A percentile compares a stretch with the other conserved stretches of the same genome.
phyloP scores from a whole-genome alignment of 768 basidiomycete genomes.

The Mycena galericulata region DNA sequence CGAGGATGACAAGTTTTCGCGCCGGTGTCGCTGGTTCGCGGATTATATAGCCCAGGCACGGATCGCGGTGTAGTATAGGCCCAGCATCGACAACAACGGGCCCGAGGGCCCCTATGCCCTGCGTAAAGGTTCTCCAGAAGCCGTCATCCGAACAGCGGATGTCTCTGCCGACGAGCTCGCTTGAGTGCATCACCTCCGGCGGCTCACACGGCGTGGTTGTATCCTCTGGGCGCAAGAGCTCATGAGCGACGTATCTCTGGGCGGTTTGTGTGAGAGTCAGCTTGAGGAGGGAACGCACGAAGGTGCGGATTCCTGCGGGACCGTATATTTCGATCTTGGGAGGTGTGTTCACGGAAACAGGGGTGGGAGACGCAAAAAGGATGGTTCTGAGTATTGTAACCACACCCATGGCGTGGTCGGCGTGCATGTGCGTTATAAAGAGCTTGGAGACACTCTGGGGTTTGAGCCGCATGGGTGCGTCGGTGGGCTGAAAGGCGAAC shows the following conservation, averaged over 20 bases:
- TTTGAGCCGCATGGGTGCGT: slow-evolving; percentile 49
- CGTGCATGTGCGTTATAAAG: slow-evolving; percentile 64
- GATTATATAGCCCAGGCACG: slow-evolving; percentile 85
- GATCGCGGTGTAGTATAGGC: slow-evolving; percentile 81
- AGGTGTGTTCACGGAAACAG: slow-evolving; percentile 36
- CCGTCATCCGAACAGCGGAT: slow-evolving; percentile 67
- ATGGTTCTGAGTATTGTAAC: slow-evolving; percentile 72
- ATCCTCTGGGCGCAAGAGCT: slow-evolving; percentile 72
- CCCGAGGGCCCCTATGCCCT: slow-evolving; percentile 52
- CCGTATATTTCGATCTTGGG: slow-evolving; percentile 81
- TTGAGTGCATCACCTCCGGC: slow-evolving; percentile 64
- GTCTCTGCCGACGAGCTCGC: slow-evolving; percentile 73
- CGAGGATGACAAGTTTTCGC: slow-evolving; percentile 80
- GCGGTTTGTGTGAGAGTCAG: slow-evolving; percentile 73
- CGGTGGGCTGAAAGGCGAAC: slow-evolving; percentile 66
- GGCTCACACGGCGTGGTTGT: slow-evolving; percentile 61
- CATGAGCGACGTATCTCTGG: slow-evolving; percentile 81
- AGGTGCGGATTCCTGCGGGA: slow-evolving; percentile 81
- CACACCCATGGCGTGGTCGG: slow-evolving; percentile 76
- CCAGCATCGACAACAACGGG: slow-evolving; percentile 76
- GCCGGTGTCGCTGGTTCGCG: slow-evolving; percentile 61
- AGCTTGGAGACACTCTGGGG: slow-evolving; percentile 70
- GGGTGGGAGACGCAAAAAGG: slow-evolving; percentile 59
- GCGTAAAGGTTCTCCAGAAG: slow-evolving; percentile 71
- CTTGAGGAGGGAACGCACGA: slow-evolving; percentile 77